A percentile compares a stretch with the other conserved stretches of the same genome.
Evolutionary conservation across 768 basidiomycete species (phyloP).

Genomic region (Panus rudis): DNA sequence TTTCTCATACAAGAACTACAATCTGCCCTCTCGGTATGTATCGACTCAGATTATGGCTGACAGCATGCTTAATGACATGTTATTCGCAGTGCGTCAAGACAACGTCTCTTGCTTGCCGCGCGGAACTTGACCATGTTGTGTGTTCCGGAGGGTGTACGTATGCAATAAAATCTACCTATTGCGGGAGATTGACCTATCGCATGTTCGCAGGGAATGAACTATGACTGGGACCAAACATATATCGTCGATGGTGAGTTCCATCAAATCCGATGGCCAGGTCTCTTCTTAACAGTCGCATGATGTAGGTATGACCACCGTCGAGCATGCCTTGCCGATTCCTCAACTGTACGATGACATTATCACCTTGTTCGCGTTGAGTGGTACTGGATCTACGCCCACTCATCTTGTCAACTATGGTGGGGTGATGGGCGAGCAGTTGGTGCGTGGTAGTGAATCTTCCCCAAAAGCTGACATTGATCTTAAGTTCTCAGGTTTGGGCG

Average conservation of each 20-base stretch:
- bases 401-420: conserved; percentile 79
- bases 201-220: conserved; percentile 54
- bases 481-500: conserved; percentile 44
- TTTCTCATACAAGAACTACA: conserved; percentile 77
- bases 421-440: conserved; percentile 52
- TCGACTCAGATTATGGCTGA: neutral
- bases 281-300: neutral
- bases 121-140: conserved; percentile 61
- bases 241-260: conserved; percentile 57
- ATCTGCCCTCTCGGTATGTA: conserved; percentile 52
- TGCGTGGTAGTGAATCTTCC: neutral
- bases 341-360: conserved; percentile 60
- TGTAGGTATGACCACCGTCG: conserved; percentile 69
- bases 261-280: neutral
- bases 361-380: conserved; percentile 55
- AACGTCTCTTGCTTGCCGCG: conserved; percentile 55
- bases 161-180: too few species aligned
- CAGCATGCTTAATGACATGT: neutral
- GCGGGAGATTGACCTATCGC: neutral
- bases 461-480: neutral
- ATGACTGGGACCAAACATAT: conserved; percentile 73
- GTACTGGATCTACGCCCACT: conserved; percentile 68
- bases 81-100: conserved; percentile 58
- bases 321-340: conserved; percentile 63
- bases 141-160: conserved; percentile 58